A percentile compares a stretch with the other conserved stretches of the same genome.
Conservation (phyloP, 2,329 filamentous ascomycete species). For the Epichloe sp. region DNA sequence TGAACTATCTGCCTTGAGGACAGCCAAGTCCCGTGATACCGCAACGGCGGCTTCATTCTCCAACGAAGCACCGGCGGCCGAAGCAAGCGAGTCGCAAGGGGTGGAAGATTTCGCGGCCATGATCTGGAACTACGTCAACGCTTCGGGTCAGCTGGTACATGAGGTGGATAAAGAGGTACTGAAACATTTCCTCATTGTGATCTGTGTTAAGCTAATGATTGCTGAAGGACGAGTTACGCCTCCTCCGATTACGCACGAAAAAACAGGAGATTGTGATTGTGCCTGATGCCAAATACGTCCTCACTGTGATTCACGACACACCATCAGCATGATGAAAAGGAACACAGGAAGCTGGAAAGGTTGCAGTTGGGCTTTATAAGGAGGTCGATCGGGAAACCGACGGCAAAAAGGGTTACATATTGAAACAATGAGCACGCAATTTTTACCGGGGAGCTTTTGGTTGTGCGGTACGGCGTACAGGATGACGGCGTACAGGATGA, state of each 20-base stretch:
- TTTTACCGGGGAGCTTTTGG: not conserved
- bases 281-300: slow-evolving; percentile 64
- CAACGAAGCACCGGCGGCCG: slow-evolving; percentile 28
- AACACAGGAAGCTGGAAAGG: not conserved
- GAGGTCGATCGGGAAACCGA: not conserved
- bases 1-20: slow-evolving; percentile 44
- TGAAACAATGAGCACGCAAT: not conserved
- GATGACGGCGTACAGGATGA: slow-evolving; percentile 6
- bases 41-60: slow-evolving; percentile 31
- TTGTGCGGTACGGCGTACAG: slow-evolving; percentile 4
- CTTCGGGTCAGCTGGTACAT: slow-evolving; percentile 55
- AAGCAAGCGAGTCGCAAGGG: slow-evolving; percentile 39
- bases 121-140: slow-evolving; percentile 64
- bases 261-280: slow-evolving; percentile 78
- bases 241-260: slow-evolving; percentile 66
- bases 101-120: slow-evolving; percentile 62
- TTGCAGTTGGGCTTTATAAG: not conserved
- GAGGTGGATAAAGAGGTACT: slow-evolving; percentile 58
- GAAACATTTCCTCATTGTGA: not conserved
- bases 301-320: slow-evolving; percentile 74
- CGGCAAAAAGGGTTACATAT: not conserved
- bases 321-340: slow-evolving; percentile 41
- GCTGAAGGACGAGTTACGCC: slow-evolving; percentile 57
- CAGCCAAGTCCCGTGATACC: slow-evolving; percentile 22
- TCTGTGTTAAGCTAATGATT: slow-evolving; percentile 10